Evolutionary conservation across 2,329 filamentous ascomycete species (phyloP).

Genomic region (Pseudofabraea citricarpa): DNA sequence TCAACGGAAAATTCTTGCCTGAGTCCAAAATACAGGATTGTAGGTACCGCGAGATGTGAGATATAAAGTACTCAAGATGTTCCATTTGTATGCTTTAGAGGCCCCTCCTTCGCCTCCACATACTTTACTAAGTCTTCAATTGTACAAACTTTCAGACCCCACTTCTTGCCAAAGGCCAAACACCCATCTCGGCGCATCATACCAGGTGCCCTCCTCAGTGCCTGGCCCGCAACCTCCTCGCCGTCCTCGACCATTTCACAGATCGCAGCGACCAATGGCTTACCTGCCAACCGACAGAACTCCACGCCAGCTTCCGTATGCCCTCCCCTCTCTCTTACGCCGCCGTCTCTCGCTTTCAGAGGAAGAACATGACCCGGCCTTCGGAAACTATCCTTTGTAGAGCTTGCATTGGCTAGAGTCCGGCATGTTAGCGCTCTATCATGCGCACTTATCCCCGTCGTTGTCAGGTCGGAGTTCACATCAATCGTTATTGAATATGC

Average conservation of each 20-base stretch:
- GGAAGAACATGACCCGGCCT: constrained; percentile 89
- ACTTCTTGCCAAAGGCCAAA: constrained; percentile 79
- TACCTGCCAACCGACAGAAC: constrained; percentile 80
- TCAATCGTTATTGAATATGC: constrained; percentile 93
- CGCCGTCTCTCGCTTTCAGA: constrained; percentile 71
- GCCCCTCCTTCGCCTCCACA: constrained; percentile 25
- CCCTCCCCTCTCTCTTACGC: constrained; percentile 72
- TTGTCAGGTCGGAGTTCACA: constrained; percentile 64
- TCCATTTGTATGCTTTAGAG: constrained; percentile 16
- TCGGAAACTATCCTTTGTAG: constrained; percentile 55
- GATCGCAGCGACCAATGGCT: constrained; percentile 73
- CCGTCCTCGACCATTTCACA: constrained; percentile 90
- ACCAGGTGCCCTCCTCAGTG: constrained; percentile 62
- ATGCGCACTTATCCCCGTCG: constrained; percentile 85
- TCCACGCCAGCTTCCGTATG: constrained; percentile 95
- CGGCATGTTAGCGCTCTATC: constrained; percentile 82
- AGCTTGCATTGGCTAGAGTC: constrained; percentile 64
- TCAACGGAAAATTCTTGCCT: too few relatives aligned
- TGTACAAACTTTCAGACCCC: constrained; percentile 89
- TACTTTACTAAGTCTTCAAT: constrained; percentile 85
- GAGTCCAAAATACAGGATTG: too few relatives aligned
- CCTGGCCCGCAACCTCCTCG: constrained; percentile 61
- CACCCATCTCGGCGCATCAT: constrained; percentile 93
- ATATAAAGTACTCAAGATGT: constrained; percentile 7
- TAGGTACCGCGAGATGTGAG: too few relatives aligned